Evolutionary conservation across 768 basidiomycete species (phyloP).

Genomic region (Tremella mesenterica): DNA sequence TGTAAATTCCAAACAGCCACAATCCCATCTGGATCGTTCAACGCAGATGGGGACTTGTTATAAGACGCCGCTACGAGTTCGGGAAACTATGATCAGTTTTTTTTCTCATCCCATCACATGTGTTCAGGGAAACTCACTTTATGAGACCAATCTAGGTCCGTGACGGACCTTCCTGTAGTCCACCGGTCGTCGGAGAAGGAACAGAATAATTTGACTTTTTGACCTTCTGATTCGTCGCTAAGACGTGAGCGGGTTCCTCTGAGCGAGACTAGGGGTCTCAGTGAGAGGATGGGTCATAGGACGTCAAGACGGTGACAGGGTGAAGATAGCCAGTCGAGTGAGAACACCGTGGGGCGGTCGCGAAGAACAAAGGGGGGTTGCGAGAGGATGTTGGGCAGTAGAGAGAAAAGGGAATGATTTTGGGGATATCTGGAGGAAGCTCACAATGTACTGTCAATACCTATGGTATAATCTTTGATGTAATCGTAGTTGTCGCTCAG

Average conservation of each 20-base stretch:
- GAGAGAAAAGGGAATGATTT: background rate
- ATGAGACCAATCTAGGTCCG: slow-evolving; percentile 94
- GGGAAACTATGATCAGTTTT: slow-evolving; percentile 58
- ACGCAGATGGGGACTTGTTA: slow-evolving; percentile 87
- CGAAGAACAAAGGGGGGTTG: background rate
- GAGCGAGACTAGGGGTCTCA: too few species aligned
- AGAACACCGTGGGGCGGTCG: background rate
- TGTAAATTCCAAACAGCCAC: slow-evolving; percentile 98
- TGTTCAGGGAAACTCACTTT: slow-evolving; percentile 53
- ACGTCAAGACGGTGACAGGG: too few species aligned
- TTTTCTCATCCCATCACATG: background rate
- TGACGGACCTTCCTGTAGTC: slow-evolving; percentile 87
- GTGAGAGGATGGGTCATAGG: too few species aligned
- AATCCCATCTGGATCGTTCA: slow-evolving; percentile 94
- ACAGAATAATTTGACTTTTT: slow-evolving; percentile 84
- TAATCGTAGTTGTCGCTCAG: slow-evolving; percentile 95
- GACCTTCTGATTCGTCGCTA: slow-evolving; percentile 84
- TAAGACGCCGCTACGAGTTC: slow-evolving; percentile 93
- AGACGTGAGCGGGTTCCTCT: background rate
- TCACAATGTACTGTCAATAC: slow-evolving; percentile 71
- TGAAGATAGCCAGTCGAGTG: too few species aligned
- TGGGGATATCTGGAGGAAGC: too few species aligned
- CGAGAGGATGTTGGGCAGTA: background rate
- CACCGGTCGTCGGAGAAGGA: slow-evolving; percentile 86
- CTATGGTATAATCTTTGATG: slow-evolving; percentile 89